Evolutionary conservation across 2,329 filamentous ascomycete species (phyloP).

Genomic region (Simplicillium sp.): DNA sequence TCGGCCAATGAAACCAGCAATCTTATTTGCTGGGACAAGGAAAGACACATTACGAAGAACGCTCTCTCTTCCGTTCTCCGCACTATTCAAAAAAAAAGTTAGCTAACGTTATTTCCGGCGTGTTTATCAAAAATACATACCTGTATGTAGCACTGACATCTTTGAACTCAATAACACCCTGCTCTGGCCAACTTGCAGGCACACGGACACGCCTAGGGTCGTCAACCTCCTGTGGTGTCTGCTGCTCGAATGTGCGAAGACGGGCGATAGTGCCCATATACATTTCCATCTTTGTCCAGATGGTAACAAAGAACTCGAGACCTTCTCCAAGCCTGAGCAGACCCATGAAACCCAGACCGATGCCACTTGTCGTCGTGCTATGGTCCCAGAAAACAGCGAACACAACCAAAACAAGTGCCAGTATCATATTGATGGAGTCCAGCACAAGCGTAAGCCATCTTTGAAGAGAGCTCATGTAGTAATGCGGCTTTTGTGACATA

Average conservation of each 20-base stretch:
- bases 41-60: not conserved
- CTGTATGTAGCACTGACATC: slow-evolving; percentile 3
- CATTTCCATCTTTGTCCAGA: not conserved
- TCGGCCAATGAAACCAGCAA: not conserved
- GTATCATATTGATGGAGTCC: slow-evolving; percentile 20
- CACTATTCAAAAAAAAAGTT: not conserved
- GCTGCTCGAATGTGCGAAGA: not conserved
- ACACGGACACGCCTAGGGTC: not conserved
- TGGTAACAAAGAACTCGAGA: not conserved
- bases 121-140: slow-evolving; percentile 1
- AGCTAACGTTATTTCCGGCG: no score
- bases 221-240: not conserved
- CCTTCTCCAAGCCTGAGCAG: not conserved
- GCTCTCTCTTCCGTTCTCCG: no score
- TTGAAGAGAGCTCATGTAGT: no score
- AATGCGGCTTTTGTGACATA: no score
- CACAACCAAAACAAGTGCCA: slow-evolving; percentile 17
- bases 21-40: not conserved
- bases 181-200: not conserved
- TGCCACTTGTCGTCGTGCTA: not conserved
- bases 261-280: slow-evolving; percentile 1
- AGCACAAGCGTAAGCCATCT: slow-evolving; percentile 16
- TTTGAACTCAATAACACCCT: slow-evolving; percentile 1
- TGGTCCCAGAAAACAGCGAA: slow-evolving; percentile 15
- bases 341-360: not conserved